These are phyloP conservation scores for Smittium mucronatum DNA, from an alignment of 371 early-diverging fungal species.

Conservation along the genomic window DNA sequence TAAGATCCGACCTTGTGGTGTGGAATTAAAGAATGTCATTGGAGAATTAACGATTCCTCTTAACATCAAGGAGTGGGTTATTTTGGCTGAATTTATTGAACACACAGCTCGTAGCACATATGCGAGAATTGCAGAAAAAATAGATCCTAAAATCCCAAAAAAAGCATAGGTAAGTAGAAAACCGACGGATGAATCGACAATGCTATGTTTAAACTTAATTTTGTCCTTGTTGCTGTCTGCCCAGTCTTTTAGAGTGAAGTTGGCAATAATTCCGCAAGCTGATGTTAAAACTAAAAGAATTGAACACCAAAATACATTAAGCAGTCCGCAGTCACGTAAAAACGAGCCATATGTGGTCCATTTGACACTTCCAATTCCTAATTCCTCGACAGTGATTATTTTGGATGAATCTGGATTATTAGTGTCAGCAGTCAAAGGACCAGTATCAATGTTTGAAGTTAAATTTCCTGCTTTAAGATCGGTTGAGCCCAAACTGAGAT, in stretches of 20 bases:
- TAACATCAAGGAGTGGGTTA: slow-evolving; percentile 25
- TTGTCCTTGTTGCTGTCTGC: slow-evolving; percentile 20
- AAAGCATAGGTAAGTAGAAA: slow-evolving; percentile 42
- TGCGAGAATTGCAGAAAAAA: slow-evolving; percentile 50
- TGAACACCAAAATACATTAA: not conserved
- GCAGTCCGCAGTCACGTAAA: not conserved
- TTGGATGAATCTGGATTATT: not conserved
- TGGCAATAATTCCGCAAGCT: slow-evolving; percentile 7
- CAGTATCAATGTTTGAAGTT: not conserved
- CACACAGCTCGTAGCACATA: slow-evolving; percentile 54
- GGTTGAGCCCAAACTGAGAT: not conserved
- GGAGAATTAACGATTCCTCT: slow-evolving; percentile 49
- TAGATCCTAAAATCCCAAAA: slow-evolving; percentile 49
- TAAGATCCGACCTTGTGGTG: slow-evolving; percentile 75
- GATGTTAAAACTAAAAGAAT: not conserved
- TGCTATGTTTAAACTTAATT: slow-evolving; percentile 7
- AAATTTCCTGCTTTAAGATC: not conserved
- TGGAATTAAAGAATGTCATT: slow-evolving; percentile 74
- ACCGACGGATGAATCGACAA: not conserved
- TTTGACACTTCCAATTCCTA: not conserved
- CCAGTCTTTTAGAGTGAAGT: slow-evolving; percentile 16
- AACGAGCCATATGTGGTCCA: not conserved
- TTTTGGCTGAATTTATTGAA: not conserved
- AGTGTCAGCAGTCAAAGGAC: not conserved
- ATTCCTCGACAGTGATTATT: not conserved